Base-by-base conservation (phyloP, 257 asterid genomes). In the Ilex asprella region DNA sequence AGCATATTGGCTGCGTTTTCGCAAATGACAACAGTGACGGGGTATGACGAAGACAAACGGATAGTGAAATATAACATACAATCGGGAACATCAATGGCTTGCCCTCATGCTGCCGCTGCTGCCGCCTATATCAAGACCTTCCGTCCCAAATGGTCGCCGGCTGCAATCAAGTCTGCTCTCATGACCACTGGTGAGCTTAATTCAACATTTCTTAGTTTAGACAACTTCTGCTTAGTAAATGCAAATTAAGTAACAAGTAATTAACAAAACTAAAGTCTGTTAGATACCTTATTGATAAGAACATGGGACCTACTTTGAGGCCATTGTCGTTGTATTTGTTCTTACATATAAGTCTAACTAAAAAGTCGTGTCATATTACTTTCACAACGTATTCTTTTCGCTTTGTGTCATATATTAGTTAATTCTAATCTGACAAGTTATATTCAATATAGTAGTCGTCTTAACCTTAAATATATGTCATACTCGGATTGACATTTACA, bases 21-120 rank as follows among this genome's bases (percentile, higher is more conserved):
- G 1, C 59, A 31, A 53, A 57, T 64, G 64, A 41, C 58, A 0
- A 62, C 80, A 0, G 1, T 85, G 14, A 70, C 73, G 0, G 76
- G 77, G 21, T 53, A 55, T 2, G 7, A 7, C 2, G 67, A 29
- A 0, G 95, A 86, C 64, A 57, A 53, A 0, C 66, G 88, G 58
- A 59, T 73, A 2, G 85, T 78, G 58, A 59, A 64, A 0, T 91
- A 67, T 73, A 79, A 71, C 57, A 16, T 91, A 9, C 31, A 49
- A 29, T 91, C 96, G 1, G 98, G 98, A 49, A 91, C 98, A n/a
- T 88, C 98, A 2, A 88, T 88, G 98, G 75, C 97, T 21, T 75
- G 86, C 59, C 98, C 97, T 31, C 96, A 88, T 69, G 95, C 43
- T 43, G 79, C 98, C 0, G 86, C 80, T 0, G 95, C 95, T 10